Evolutionary conservation across 345 rosid species (phyloP).

Genomic region (Aquilaria yunnanensis): DNA sequence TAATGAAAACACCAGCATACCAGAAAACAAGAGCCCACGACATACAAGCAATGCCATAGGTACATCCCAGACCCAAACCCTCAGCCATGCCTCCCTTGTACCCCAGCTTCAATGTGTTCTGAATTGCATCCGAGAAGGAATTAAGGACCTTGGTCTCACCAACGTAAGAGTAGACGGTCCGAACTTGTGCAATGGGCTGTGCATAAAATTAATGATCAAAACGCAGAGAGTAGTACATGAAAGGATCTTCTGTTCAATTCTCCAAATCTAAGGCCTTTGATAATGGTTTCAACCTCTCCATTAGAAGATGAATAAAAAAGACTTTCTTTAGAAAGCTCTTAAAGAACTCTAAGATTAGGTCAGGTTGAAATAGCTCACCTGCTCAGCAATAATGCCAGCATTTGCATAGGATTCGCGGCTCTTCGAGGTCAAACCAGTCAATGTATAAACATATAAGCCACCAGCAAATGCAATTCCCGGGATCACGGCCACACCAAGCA

Average conservation of each 20-base stretch:
- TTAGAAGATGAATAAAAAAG: neutral
- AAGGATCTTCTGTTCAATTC: too few relatives aligned
- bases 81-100: slow-evolving; percentile 99
- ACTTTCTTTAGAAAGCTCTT: neutral
- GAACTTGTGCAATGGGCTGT: slow-evolving; percentile 96
- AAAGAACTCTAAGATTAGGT: neutral
- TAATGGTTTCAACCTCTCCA: neutral
- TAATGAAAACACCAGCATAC: slow-evolving; percentile 97
- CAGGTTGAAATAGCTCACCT: slow-evolving; percentile 42
- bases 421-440: slow-evolving; percentile 95
- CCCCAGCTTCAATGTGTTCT: slow-evolving; percentile 88
- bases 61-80: slow-evolving; percentile 97
- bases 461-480: slow-evolving; percentile 99
- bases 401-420: slow-evolving; percentile 97
- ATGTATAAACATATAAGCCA: slow-evolving; percentile 93
- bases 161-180: slow-evolving; percentile 92
- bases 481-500: slow-evolving; percentile 91
- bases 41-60: slow-evolving; percentile 99
- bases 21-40: slow-evolving; percentile 99
- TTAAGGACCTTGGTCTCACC: slow-evolving; percentile 96
- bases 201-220: neutral
- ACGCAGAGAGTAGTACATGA: neutral
- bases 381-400: slow-evolving; percentile 95
- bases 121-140: slow-evolving; percentile 91
- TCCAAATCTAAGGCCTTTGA: too few relatives aligned